Percentiles rank a stretch among this genome's conserved stretches.
Evolutionary conservation across 2,329 filamentous ascomycete genomes (phyloP).

Genomic region (Phyllosticta capitalensis): DNA sequence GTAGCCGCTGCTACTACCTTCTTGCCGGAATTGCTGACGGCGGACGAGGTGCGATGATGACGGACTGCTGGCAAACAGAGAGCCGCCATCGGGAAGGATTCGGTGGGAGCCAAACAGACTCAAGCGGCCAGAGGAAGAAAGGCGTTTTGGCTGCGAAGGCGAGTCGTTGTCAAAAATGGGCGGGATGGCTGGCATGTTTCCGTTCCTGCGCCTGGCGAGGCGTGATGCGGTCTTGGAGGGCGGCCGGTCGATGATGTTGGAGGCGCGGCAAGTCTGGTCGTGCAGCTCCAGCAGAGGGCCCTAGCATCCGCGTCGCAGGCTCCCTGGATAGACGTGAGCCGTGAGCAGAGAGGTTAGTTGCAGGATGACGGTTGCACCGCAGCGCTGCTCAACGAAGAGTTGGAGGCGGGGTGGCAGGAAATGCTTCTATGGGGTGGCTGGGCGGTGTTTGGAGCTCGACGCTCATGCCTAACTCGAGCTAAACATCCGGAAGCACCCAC

Average conservation of each 20-base stretch:
- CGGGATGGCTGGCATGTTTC: constrained; percentile 1
- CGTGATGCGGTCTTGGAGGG: not conserved
- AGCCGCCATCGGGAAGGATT: not conserved
- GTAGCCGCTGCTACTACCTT: constrained; percentile 28
- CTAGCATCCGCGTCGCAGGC: not conserved
- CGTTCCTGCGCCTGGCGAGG: not conserved
- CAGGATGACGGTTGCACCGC: not conserved
- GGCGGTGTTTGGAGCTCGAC: not conserved
- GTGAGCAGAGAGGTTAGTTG: not conserved
- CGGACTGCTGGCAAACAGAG: not conserved
- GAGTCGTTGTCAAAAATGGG: not conserved
- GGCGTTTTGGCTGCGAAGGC: not conserved
- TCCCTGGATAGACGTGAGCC: not conserved
- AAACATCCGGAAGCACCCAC: not conserved
- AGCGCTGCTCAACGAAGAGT: not conserved
- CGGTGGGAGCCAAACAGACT: not conserved
- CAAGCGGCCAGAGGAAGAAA: not conserved
- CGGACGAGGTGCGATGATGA: not conserved
- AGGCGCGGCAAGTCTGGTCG: not conserved
- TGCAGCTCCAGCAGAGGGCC: not conserved
- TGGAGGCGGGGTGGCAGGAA: not conserved
- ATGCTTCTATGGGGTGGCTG: not conserved
- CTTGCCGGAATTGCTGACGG: constrained; percentile 4
- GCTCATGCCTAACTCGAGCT: not conserved
- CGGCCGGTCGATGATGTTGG: not conserved